phyloP scores from a whole-genome alignment of 352 stramenopile genomes.

The Globisporangium abappressorium region DNA sequence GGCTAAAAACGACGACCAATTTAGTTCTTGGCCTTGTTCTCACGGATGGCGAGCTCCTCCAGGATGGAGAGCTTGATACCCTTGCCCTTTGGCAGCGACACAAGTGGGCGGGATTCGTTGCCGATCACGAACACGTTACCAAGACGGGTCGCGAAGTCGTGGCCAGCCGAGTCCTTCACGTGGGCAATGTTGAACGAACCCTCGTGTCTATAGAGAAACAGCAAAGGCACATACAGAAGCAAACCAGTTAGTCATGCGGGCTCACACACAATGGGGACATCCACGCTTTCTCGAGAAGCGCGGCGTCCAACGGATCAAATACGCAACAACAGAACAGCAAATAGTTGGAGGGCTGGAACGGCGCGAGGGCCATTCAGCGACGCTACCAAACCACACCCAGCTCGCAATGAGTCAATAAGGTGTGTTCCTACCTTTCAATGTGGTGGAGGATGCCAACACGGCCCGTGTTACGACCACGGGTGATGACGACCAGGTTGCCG shows the following conservation, averaged over 20 bases:
- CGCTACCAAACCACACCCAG: slow-evolving; percentile 76
- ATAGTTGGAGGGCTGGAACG: slow-evolving; percentile 9
- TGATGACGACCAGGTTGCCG: slow-evolving; percentile 97
- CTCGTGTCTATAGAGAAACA: slow-evolving; percentile 87
- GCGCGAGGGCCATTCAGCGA: background rate
- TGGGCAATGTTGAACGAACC: slow-evolving; percentile 99
- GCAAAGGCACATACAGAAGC: slow-evolving; percentile 24
- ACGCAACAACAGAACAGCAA: background rate
- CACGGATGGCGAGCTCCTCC: slow-evolving; percentile 88
- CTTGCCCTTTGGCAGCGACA: slow-evolving; percentile 98
- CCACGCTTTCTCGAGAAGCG: background rate
- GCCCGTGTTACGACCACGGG: slow-evolving; percentile 95
- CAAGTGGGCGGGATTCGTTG: slow-evolving; percentile 87
- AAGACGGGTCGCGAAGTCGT: slow-evolving; percentile 97
- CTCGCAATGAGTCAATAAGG: slow-evolving; percentile 85
- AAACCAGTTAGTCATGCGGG: background rate
- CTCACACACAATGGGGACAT: background rate
- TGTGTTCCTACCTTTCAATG: slow-evolving; percentile 94
- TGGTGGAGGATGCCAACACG: slow-evolving; percentile 97
- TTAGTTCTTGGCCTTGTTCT: slow-evolving; percentile 79
- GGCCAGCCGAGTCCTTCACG: slow-evolving; percentile 96
- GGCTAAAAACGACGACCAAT: background rate
- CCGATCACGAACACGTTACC: slow-evolving; percentile 98
- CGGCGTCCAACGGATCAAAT: background rate
- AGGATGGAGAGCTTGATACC: slow-evolving; percentile 99